Base-by-base conservation (phyloP, 129 eudicot species). In the Smallanthus sonchifolius region DNA sequence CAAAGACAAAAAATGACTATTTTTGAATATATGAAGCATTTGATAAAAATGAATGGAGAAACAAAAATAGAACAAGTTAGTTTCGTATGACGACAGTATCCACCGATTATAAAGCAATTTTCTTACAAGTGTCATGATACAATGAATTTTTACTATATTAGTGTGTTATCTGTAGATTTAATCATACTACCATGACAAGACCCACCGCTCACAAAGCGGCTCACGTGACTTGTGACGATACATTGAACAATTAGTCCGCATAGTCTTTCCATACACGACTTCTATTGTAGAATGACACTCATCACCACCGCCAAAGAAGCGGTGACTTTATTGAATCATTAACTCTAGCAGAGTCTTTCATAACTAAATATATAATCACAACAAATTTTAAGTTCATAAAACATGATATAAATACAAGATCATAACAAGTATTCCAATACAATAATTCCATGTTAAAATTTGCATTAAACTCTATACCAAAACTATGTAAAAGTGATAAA, bases 211-310 rank as follows among this genome's bases (percentile, higher is more conserved):
- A 11, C 42, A 43, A 54, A 65, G 78, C 60, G 64, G 68, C 42
- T 79, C 74, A 72, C 69, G 54, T 79, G 83, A 72, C 59, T 64
- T 35, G 83, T 72, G 83, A 73, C 73, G 78, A 42, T 32, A 35
- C 62, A 19, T 64, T 32, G 74, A 52, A 20, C 66, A 34, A 54
- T 19, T 13, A 72, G 78, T 70, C 82, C 19, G 51, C 77, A 62
- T 32, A 70, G 77, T 65, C 74, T 54, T 54, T 52, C 57, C 78
- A 17, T 65, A 73, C 74, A 73, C 69, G 69, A 73, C 69, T 79
- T 20, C 44, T 55, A 19, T 73, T 55, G 44, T 32, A 17, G 48
- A 79, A 54, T 73, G 69, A 7, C 64, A 36, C 48, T 54, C 35
- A 54, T 54, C 67, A 72, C 73, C 67, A 78, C 73, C 74, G 43